phyloP scores from a whole-genome alignment of 169 alveolate genomes.

The Plasmodium fragile region DNA sequence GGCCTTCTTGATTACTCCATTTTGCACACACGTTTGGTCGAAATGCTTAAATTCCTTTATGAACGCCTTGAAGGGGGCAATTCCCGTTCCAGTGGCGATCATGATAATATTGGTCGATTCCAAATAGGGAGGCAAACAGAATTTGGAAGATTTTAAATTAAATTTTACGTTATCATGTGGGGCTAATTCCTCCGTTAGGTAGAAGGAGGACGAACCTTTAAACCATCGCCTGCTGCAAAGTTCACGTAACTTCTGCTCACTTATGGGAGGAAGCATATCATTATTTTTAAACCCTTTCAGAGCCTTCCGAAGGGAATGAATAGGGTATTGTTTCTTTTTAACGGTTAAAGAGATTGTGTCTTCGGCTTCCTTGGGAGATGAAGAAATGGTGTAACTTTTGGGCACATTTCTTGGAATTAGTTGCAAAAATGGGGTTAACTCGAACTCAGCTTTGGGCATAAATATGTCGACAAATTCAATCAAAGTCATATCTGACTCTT shows the following conservation, averaged over 20 bases:
- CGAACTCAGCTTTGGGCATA: slow-evolving; percentile 81
- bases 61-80: slow-evolving; percentile 83
- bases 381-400: slow-evolving; percentile 87
- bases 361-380: slow-evolving; percentile 80
- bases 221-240: slow-evolving; percentile 65
- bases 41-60: slow-evolving; percentile 54
- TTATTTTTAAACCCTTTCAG: slow-evolving; percentile 56
- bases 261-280: slow-evolving; percentile 64
- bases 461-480: slow-evolving; percentile 84
- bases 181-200: slow-evolving; percentile 69
- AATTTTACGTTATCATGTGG: slow-evolving; percentile 29
- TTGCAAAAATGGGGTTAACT: slow-evolving; percentile 86
- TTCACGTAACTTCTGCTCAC: slow-evolving; percentile 49
- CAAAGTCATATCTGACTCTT: slow-evolving; percentile 79
- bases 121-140: slow-evolving; percentile 41
- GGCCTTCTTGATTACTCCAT: slow-evolving; percentile 20
- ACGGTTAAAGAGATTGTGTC: slow-evolving; percentile 53
- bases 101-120: slow-evolving; percentile 72
- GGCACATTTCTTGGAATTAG: slow-evolving; percentile 84
- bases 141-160: slow-evolving; percentile 55
- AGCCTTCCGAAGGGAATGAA: slow-evolving; percentile 69
- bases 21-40: slow-evolving; percentile 21
- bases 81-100: slow-evolving; percentile 87
- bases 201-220: slow-evolving; percentile 62
- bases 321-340: slow-evolving; percentile 65